Evolutionary conservation across 2,329 filamentous ascomycete genomes (phyloP).

Genomic region (Rachicladosporium sp.): DNA sequence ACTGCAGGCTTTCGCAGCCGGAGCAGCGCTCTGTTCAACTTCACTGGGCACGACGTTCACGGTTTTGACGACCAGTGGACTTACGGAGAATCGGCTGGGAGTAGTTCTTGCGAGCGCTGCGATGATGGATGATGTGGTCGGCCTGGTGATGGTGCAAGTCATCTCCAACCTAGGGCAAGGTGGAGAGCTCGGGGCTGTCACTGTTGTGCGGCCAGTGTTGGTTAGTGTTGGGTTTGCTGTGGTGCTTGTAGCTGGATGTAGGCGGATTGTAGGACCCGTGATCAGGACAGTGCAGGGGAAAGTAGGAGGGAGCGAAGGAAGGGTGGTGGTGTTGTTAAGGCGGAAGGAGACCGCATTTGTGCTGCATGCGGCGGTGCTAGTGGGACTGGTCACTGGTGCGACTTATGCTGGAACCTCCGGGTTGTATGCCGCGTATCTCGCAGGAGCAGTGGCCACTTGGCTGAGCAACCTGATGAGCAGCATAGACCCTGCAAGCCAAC

Average conservation of each 20-base stretch:
- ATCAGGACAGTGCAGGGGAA: conserved; percentile 14
- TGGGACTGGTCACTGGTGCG: conserved; percentile 38
- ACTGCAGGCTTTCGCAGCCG: conserved; percentile 58
- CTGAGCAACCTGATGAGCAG: conserved; percentile 34
- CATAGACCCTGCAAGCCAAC: not conserved
- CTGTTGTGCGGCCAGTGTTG: conserved; percentile 39
- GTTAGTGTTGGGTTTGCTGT: conserved; percentile 42
- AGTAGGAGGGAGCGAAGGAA: conserved; percentile 4
- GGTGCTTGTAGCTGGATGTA: conserved; percentile 35
- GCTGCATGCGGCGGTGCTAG: conserved; percentile 38
- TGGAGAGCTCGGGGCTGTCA: conserved; percentile 26
- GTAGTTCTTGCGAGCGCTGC: conserved; percentile 58
- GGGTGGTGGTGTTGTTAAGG: conserved; percentile 13
- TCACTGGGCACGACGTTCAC: conserved; percentile 61
- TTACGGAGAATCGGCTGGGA: conserved; percentile 44
- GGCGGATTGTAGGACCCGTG: conserved; percentile 32
- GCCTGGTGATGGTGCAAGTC: conserved; percentile 64
- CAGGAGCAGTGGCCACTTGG: conserved; percentile 48
- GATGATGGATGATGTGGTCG: conserved; percentile 72
- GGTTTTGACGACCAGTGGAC: conserved; percentile 48
- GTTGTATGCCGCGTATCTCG: conserved; percentile 48
- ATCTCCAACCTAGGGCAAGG: conserved; percentile 51
- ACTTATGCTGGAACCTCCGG: conserved; percentile 52
- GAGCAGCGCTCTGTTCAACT: conserved; percentile 62
- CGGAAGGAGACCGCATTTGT: conserved; percentile 22